These are phyloP conservation scores for Thecaphora thlaspeos DNA, from an alignment of 1,284 basidiomycete genomes.

Conservation along the genomic window DNA sequence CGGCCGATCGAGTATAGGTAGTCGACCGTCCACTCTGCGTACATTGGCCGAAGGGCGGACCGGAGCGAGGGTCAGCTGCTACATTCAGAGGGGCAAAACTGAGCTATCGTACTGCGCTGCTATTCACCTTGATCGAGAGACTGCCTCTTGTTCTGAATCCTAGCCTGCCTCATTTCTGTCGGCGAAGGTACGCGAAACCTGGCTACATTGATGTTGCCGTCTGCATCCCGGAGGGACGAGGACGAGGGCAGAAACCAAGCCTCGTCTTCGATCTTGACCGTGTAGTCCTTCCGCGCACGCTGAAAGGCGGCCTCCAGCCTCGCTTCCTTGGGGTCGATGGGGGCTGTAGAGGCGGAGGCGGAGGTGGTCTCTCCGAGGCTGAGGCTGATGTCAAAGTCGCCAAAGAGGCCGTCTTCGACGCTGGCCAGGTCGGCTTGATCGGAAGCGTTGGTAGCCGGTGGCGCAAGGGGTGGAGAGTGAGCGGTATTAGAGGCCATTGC, in stretches of 20 bases:
- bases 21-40: constrained; percentile 28
- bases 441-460: no score
- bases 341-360: constrained; percentile 3
- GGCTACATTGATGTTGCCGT: constrained; percentile 1
- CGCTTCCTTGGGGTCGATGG: constrained; percentile 18
- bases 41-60: no score
- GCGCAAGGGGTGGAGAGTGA: no score
- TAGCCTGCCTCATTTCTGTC: background rate
- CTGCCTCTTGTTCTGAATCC: constrained; percentile 9
- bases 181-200: constrained; percentile 8
- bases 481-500: no score
- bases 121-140: constrained; percentile 9
- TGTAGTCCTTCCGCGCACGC: constrained; percentile 19
- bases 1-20: constrained; percentile 19
- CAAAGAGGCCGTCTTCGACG: constrained; percentile 12
- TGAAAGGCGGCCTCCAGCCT: constrained; percentile 29
- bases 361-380: no score
- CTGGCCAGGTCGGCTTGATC: no score
- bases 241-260: constrained; percentile 14
- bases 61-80: no score
- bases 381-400: constrained; percentile 17
- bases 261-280: constrained; percentile 21
- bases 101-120: no score
- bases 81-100: no score
- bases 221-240: no score